Conservation (phyloP, 2,329 filamentous ascomycete species). For the Scedosporium boydii region DNA sequence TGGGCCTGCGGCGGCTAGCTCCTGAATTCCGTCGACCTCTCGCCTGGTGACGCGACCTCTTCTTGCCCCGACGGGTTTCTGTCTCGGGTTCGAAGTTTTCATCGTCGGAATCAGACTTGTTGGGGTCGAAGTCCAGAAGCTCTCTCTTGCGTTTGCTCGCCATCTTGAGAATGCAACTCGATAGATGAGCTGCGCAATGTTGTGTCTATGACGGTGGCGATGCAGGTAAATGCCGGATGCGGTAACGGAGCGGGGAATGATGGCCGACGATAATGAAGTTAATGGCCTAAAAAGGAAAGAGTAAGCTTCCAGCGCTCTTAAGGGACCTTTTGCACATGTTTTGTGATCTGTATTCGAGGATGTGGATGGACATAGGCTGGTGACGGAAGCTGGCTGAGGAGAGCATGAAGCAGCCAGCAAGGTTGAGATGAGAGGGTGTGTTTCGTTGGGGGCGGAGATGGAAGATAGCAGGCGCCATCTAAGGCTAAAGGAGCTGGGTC, state of each 20-base stretch:
- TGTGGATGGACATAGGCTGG: too few species aligned
- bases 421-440: too few species aligned
- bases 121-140: conserved; percentile 53
- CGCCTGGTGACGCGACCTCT: conserved; percentile 20
- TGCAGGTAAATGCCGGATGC: background rate
- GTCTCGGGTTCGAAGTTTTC: conserved; percentile 52
- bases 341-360: too few species aligned
- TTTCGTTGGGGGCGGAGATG: too few species aligned
- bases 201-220: background rate
- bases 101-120: conserved; percentile 57
- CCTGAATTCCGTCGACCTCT: conserved; percentile 29
- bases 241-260: background rate
- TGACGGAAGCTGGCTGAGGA: too few species aligned
- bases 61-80: conserved; percentile 30
- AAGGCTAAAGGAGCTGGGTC: too few species aligned
- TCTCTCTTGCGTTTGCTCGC: conserved; percentile 45
- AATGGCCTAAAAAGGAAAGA: background rate
- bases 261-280: background rate
- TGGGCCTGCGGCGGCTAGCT: conserved; percentile 24
- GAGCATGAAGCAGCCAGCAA: too few species aligned
- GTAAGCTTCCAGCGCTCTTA: too few species aligned
- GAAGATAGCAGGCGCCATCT: too few species aligned
- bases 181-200: background rate
- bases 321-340: too few species aligned
- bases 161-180: background rate